Base-by-base conservation (phyloP, 371 early-diverging fungal species). In the Nematocida ironsii region DNA sequence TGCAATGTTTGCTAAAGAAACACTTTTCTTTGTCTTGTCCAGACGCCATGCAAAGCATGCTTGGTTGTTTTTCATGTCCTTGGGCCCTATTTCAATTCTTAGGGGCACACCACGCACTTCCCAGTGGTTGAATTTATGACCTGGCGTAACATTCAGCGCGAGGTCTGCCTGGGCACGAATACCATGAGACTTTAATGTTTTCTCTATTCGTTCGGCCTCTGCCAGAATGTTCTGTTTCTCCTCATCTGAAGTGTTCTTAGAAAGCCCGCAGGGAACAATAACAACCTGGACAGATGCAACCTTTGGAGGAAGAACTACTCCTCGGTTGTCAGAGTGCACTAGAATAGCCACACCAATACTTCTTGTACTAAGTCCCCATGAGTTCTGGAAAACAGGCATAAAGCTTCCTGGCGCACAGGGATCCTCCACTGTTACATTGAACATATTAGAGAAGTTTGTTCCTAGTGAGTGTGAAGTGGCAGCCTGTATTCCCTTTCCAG, bases 91-190 rank as follows among this genome's bases (percentile, higher is more conserved):
- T 90, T 98, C 98, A 44, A 98, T 87, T 78, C 99, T 93, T 74
- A 98, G 84, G 50, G 99, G 99, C 64, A 96, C 95, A 87, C 99
- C 99, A 88, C 91, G 86, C 73, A 95, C 86, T 88, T 99, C 98
- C 98, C 98, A 99, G 90, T 98, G 95, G 89, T 95, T 98, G 90
- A 93, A 99, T 90, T 99, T 99, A 91, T 92, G 95, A 27, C 97
- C 98, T 73, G 95, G 93, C 61, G 94, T 93, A 89, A 93, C 92
- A 87, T 92, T 93, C 47, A 92, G 91, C 66, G 96, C 90, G 75
- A 91, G 81, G 87, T 99, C 99, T 39, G 92, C 86, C 88, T 94
- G 92, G 83, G 90, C 91, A 72, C 95, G 90, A 56, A 98, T 87
- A 50, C 94, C 94, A 42, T 90, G 39, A 91, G 89, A 52, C 90